Conservation (phyloP, 73 alveolate species). For the Tetrahymena elliotti region DNA sequence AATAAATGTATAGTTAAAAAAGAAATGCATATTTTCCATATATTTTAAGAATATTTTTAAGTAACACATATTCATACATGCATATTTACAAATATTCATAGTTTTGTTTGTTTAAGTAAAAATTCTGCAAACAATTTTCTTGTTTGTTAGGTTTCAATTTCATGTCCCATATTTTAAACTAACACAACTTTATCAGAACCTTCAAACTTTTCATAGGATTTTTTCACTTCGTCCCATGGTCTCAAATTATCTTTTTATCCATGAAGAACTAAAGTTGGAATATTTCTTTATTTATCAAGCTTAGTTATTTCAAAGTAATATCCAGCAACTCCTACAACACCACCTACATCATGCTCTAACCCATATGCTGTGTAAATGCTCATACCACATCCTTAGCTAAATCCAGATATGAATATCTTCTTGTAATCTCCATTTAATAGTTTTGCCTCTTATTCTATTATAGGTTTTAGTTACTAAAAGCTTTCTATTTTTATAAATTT, state of each 20-base stretch:
- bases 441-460: not conserved
- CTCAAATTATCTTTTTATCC: not conserved
- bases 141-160: not conserved
- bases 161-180: not conserved
- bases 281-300: not conserved
- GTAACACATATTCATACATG: not conserved
- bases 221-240: not conserved
- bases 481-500: not conserved
- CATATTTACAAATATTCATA: not conserved
- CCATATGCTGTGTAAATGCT: not conserved
- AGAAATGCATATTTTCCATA: not conserved
- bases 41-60: not conserved
- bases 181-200: not conserved
- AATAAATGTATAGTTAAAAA: not conserved
- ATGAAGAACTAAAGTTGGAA: not conserved
- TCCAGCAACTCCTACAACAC: not conserved
- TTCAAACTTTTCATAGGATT: not conserved
- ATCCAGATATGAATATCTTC: not conserved
- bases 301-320: not conserved
- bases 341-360: not conserved
- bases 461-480: not conserved
- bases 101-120: not conserved
- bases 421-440: not conserved
- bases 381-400: not conserved
- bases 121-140: not conserved